Percentiles rank a stretch among this genome's conserved stretches.
These are phyloP conservation scores for Aspergillus kassunensis DNA, from an alignment of 495 filamentous ascomycete species.

Conservation along the genomic window DNA sequence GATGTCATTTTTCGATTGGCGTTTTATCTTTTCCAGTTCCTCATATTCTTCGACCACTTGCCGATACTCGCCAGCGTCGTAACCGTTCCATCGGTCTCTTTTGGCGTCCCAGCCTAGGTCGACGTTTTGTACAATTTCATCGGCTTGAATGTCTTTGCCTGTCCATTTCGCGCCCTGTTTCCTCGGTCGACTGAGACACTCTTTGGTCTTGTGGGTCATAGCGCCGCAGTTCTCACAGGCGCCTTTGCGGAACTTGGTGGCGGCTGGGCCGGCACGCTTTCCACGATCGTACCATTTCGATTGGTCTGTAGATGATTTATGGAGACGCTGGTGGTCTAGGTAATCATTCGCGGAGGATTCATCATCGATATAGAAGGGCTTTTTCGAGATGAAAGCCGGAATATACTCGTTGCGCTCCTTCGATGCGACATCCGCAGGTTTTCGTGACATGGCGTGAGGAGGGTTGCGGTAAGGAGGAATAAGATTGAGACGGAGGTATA, in stretches of 20 bases:
- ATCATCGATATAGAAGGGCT: conserved; percentile 92
- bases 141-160: conserved; percentile 86
- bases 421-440: conserved; percentile 46
- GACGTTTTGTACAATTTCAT: conserved; percentile 82
- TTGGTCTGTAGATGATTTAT: conserved; percentile 58
- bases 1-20: conserved; percentile 41
- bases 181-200: conserved; percentile 84
- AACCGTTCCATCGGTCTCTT: conserved; percentile 95
- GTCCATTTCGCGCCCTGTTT: conserved; percentile 92
- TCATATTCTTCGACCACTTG: conserved; percentile 84
- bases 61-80: conserved; percentile 82
- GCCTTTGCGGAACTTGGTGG: conserved; percentile 96
- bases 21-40: conserved; percentile 77
- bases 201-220: conserved; percentile 92
- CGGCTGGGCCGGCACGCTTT: conserved; percentile 71
- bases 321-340: conserved; percentile 93
- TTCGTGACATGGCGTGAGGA: conserved; percentile 46
- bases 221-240: conserved; percentile 98
- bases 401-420: conserved; percentile 98
- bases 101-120: conserved; percentile 96
- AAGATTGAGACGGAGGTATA: neutral
- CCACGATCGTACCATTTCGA: conserved; percentile 90
- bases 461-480: neutral
- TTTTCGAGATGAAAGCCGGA: conserved; percentile 94
- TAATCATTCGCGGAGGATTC: conserved; percentile 77